Evolutionary conservation across 139 green algal species (phyloP).

Genomic region (Monoraphidium neglectum): DNA sequence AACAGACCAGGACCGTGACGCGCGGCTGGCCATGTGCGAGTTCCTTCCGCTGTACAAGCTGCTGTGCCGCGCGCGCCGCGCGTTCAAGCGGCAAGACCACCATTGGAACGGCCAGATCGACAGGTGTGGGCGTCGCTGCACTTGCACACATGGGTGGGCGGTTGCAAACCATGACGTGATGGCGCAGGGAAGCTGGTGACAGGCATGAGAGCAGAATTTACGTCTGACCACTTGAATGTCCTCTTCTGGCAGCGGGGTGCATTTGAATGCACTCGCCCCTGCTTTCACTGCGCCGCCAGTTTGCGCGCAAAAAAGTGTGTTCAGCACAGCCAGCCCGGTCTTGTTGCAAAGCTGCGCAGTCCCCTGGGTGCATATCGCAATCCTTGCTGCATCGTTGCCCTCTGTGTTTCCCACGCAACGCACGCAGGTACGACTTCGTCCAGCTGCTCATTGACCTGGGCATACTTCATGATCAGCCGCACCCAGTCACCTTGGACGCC

Average conservation of each 20-base stretch:
- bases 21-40: background rate
- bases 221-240: background rate
- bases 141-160: background rate
- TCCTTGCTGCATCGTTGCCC: background rate
- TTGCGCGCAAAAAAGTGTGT: background rate
- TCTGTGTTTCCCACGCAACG: background rate
- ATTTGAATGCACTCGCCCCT: background rate
- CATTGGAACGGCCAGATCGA: slow-evolving; percentile 35
- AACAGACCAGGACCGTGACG: slow-evolving; percentile 24
- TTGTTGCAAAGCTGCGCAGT: background rate
- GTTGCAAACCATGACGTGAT: background rate
- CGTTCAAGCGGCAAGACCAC: slow-evolving; percentile 28
- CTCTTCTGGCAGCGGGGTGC: background rate
- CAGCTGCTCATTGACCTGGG: slow-evolving; percentile 22
- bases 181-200: background rate
- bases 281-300: background rate
- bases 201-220: background rate
- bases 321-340: background rate
- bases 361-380: too few species aligned
- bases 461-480: too few species aligned
- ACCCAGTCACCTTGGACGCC: too few species aligned
- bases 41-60: slow-evolving; percentile 24
- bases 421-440: slow-evolving; percentile 23
- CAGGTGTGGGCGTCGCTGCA: slow-evolving; percentile 11
- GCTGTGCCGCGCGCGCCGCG: slow-evolving; percentile 7